These are phyloP conservation scores for Durotheca rogersii DNA, from an alignment of 495 filamentous ascomycete genomes.

Conservation along the genomic window DNA sequence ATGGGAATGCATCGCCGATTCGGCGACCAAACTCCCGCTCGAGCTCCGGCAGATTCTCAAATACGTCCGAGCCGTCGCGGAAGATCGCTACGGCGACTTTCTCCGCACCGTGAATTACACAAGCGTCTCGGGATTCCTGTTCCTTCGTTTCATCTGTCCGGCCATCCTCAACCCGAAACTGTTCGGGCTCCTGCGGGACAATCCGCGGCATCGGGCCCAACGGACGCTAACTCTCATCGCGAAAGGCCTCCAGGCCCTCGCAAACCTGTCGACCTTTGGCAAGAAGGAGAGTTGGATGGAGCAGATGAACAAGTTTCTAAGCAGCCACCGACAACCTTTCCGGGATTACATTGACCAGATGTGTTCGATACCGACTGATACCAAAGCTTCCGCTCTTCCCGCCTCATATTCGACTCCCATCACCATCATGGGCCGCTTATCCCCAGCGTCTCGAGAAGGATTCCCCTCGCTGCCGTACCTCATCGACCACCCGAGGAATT, in stretches of 20 bases:
- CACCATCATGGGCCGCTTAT: conserved; percentile 82
- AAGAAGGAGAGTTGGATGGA: conserved; percentile 99
- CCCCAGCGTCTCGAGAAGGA: conserved; percentile 81
- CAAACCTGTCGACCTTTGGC: conserved; percentile 90
- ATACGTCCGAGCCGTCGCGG: conserved; percentile 89
- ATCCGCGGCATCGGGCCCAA: conserved; percentile 82
- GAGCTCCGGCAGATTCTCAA: conserved; percentile 87
- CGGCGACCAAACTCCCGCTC: conserved; percentile 70
- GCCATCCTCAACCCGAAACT: conserved; percentile 95
- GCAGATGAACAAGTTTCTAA: conserved; percentile 85
- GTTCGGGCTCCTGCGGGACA: conserved; percentile 85
- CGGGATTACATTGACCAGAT: conserved; percentile 85
- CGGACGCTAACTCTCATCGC: conserved; percentile 91
- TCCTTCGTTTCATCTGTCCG: conserved; percentile 93
- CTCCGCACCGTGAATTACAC: conserved; percentile 90
- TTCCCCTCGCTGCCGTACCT: conserved; percentile 94
- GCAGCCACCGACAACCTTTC: conserved; percentile 66
- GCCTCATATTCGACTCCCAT: conserved; percentile 92
- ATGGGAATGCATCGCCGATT: conserved; percentile 79
- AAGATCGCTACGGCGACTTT: conserved; percentile 96
- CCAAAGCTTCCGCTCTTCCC: conserved; percentile 62
- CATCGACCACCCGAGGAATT: conserved; percentile 86
- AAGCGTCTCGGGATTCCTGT: conserved; percentile 94
- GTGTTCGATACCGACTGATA: conserved; percentile 76
- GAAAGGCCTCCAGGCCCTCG: conserved; percentile 92